Conservation (phyloP, 148 eudicot genomes). For the Vaccinium myrtillus region DNA sequence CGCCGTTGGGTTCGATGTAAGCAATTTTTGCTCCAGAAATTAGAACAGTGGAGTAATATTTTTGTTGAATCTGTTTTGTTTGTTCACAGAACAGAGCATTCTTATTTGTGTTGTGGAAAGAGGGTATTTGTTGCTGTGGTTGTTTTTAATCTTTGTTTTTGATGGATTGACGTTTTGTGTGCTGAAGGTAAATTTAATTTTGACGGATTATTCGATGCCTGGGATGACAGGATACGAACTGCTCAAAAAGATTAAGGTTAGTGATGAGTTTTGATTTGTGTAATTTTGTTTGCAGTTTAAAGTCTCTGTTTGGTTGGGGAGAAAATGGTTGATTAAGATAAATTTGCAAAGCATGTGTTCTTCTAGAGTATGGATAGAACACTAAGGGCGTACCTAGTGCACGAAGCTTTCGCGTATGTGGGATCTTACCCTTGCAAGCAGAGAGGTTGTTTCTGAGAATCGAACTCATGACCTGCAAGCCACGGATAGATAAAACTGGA, state of each 20-base stretch:
- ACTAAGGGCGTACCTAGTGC: too few relatives aligned
- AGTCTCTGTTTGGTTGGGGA: not conserved
- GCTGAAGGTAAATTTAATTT: conserved; percentile 56
- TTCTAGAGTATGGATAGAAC: not conserved
- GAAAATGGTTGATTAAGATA: not conserved
- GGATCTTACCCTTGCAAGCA: too few relatives aligned
- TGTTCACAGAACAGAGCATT: not conserved
- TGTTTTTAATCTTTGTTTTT: not conserved
- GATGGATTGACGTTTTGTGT: conserved; percentile 26
- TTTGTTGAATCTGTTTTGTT: not conserved
- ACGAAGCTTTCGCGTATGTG: too few relatives aligned
- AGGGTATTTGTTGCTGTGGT: not conserved
- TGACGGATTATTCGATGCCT: conserved; percentile 94
- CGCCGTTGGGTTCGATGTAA: conserved; percentile 42
- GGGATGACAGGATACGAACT: conserved; percentile 81
- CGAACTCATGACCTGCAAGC: too few relatives aligned
- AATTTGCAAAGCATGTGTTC: not conserved
- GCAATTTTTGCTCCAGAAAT: not conserved
- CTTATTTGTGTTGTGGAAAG: not conserved
- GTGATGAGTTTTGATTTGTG: conserved; percentile 11
- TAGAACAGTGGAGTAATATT: not conserved
- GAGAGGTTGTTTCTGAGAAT: too few relatives aligned
- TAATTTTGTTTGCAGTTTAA: not conserved
- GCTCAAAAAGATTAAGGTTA: conserved; percentile 69
- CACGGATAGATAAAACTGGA: too few relatives aligned